Conservation (phyloP, 1,284 basidiomycete species). For the Golubevia pallescens region DNA sequence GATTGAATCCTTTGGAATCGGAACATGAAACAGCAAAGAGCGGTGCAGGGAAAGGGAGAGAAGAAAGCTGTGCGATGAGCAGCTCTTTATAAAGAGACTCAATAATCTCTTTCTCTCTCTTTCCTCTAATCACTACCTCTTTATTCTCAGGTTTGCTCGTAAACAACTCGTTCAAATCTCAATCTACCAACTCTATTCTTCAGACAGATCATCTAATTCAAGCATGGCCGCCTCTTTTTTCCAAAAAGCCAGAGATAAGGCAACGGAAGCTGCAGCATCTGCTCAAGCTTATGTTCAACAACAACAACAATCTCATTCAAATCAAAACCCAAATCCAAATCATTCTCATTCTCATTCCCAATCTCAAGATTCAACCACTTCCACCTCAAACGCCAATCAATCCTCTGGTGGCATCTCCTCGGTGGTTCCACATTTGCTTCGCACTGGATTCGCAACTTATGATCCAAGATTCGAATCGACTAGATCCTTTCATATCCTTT, state of each 20-base stretch:
- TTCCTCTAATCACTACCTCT: too few species aligned
- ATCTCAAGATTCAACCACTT: constrained; percentile 8
- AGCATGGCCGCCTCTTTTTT: too few species aligned
- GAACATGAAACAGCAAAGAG: too few species aligned
- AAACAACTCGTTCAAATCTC: too few species aligned
- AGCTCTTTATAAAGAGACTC: too few species aligned
- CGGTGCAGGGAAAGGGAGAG: too few species aligned
- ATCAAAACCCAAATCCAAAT: constrained; percentile 17
- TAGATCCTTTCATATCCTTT: constrained; percentile 39
- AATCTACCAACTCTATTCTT: too few species aligned
- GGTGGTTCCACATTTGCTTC: constrained; percentile 39
- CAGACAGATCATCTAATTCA: too few species aligned
- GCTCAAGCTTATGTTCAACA: constrained; percentile 9
- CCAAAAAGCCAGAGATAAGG: constrained; percentile 39
- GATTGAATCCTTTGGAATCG: too few species aligned
- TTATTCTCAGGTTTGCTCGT: too few species aligned
- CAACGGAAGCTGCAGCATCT: constrained; percentile 36
- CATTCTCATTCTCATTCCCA: constrained; percentile 15
- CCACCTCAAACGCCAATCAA: constrained; percentile 3
- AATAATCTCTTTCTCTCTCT: too few species aligned
- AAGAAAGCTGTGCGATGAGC: too few species aligned
- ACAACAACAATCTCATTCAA: constrained; percentile 1
- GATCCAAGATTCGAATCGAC: constrained; percentile 51
- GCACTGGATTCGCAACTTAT: constrained; percentile 39
- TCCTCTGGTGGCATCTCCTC: constrained; percentile 17